Evolutionary conservation across 2,329 filamentous ascomycete genomes (phyloP), one percentile per base, ranked within the genome.

Genomic region (Nothophaeocryptopus gaeumannii): DNA sequence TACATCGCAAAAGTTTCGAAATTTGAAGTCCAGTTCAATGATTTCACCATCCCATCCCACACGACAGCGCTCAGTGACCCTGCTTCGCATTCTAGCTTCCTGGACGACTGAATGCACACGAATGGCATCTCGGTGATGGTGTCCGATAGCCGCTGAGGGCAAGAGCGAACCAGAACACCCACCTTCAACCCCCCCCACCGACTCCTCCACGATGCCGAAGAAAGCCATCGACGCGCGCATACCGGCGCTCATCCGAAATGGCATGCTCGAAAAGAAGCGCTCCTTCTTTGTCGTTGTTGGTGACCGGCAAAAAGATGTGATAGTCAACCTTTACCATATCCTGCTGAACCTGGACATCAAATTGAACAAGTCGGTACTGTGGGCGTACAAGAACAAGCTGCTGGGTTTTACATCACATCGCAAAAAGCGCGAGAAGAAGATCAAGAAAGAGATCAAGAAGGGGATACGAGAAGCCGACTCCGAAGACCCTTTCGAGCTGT

Each of bases 301-400:
- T 66, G 90, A 99, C 71, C 83, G 84, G 51, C 84, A 90, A 60
- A 99, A 99, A 72, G 93, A 99, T 78, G 89, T 92, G 62, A 97
- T 99, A 67, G 91, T 97, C 59, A 84, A 96, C 67, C 79, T 91
- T 52, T 91, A 97, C 74, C 90, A 93, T 67, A 95, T 99, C 66
- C 88, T 96, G 78, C 86, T 91, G 43, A 87, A 83, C 62, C 85
- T 88, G 67, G 89, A 96, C 68, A 82, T 96, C 58, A 95, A 95
- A 73, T 84, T 95, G 70, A 95, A 93, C 75, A 97, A 97, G 72
- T 93, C 88, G 10, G 90, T 99, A 2, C 77, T 99, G 9, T 99
- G 93, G 93, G 92, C 93, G 14, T 99, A 99, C 77, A 97, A 97
- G 79, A 95, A 95, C 70, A 93, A 99, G 72, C 80, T 99, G 9